phyloP scores from a whole-genome alignment of 345 rosid species.

The Pistacia atlantica region DNA sequence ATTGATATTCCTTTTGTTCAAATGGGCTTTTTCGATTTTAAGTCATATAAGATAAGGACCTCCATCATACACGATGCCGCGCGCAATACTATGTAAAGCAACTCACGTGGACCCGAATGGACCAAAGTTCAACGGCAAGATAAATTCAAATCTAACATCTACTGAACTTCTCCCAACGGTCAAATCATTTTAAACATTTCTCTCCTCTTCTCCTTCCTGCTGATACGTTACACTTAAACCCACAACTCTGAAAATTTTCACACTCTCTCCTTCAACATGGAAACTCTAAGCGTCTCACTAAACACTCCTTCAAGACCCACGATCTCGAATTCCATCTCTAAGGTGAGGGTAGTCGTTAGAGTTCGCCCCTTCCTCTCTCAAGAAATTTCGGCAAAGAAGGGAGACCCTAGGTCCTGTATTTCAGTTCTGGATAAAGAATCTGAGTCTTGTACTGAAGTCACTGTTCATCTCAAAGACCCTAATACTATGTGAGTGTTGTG shows the following conservation, averaged over 20 bases:
- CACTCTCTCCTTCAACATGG: conserved; percentile 25
- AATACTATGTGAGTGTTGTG: conserved; percentile 52
- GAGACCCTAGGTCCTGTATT: conserved; percentile 40
- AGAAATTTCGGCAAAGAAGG: conserved; percentile 41
- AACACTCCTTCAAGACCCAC: conserved; percentile 23
- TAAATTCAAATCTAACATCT: conserved; percentile 24
- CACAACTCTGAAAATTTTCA: background rate
- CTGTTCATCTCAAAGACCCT: conserved; percentile 71
- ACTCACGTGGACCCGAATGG: conserved; percentile 12
- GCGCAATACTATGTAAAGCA: background rate
- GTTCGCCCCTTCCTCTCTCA: conserved; percentile 74
- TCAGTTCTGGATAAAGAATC: conserved; percentile 44
- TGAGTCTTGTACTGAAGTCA: conserved; percentile 45
- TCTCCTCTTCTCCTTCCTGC: background rate
- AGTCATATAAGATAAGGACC: no score
- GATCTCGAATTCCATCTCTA: conserved; percentile 35
- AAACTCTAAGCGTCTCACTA: conserved; percentile 15
- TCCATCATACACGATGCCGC: background rate
- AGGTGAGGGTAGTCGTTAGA: conserved; percentile 65
- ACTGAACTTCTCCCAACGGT: conserved; percentile 26
- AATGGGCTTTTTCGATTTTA: no score
- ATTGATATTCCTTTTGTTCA: no score
- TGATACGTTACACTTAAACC: background rate
- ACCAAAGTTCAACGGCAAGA: conserved; percentile 14
- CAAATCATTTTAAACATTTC: conserved; percentile 21